phyloP scores from a whole-genome alignment of 2,329 filamentous ascomycete genomes.

The Pestalotiopsis sp. region DNA sequence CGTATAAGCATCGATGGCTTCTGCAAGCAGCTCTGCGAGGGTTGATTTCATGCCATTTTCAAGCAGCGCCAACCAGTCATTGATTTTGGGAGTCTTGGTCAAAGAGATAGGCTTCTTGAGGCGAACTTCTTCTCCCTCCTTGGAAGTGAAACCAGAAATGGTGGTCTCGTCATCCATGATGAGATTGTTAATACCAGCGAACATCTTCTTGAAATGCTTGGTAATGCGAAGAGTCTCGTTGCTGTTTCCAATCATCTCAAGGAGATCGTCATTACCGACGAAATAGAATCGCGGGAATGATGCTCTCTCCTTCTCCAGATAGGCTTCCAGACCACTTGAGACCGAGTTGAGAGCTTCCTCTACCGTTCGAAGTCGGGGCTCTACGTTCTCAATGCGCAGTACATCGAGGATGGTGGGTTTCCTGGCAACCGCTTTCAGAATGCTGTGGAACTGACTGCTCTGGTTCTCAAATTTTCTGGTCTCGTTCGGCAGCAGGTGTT shows the following conservation, averaged over 20 bases:
- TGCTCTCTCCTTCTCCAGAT: slow-evolving; percentile 94
- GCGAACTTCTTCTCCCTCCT: slow-evolving; percentile 86
- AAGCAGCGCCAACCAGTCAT: slow-evolving; percentile 95
- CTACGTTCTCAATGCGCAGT: slow-evolving; percentile 90
- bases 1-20: slow-evolving; percentile 82
- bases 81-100: slow-evolving; percentile 92
- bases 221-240: slow-evolving; percentile 95
- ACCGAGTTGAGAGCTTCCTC: slow-evolving; percentile 99
- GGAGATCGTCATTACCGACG: slow-evolving; percentile 94
- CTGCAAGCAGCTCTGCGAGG: slow-evolving; percentile 84
- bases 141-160: slow-evolving; percentile 91
- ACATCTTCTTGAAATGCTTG: slow-evolving; percentile 99
- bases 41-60: slow-evolving; percentile 94
- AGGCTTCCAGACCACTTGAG: slow-evolving; percentile 97
- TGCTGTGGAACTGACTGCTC: slow-evolving; percentile 97
- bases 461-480: slow-evolving; percentile 98
- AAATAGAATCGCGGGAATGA: slow-evolving; percentile 99
- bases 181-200: slow-evolving; percentile 90
- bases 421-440: slow-evolving; percentile 99
- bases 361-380: slow-evolving; percentile 92
- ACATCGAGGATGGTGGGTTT: slow-evolving; percentile 95
- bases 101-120: slow-evolving; percentile 92
- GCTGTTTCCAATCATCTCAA: slow-evolving; percentile 99
- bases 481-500: slow-evolving; percentile 94
- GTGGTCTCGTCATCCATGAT: slow-evolving; percentile 88